phyloP scores from a whole-genome alignment of 176 grass and related monocot species.

The Oryza officinalis region DNA sequence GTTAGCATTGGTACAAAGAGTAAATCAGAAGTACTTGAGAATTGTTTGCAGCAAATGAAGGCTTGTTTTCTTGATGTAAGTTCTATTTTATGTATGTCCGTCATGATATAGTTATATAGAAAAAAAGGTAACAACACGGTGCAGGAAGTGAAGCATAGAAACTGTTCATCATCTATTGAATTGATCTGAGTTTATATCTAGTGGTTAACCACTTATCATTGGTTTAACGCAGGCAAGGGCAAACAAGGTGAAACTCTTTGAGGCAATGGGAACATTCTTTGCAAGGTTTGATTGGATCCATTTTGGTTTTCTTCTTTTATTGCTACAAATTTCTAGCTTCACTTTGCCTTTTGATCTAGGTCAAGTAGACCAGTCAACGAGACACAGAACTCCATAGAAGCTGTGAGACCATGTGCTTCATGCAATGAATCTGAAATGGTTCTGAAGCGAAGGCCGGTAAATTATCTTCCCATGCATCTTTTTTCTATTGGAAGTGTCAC shows the following conservation, averaged over 20 bases:
- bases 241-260: constrained; percentile 85
- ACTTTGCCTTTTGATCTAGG: constrained; percentile 46
- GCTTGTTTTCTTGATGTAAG: constrained; percentile 98
- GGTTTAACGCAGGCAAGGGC: constrained; percentile 59
- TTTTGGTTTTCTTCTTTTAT: constrained; percentile 24
- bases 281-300: constrained; percentile 54
- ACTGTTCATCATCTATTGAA: not conserved
- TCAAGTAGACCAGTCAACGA: constrained; percentile 66
- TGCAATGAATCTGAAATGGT: constrained; percentile 86
- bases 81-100: constrained; percentile 12
- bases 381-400: constrained; percentile 50
- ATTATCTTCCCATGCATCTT: constrained; percentile 29
- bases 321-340: constrained; percentile 24
- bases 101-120: not conserved
- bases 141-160: constrained; percentile 5
- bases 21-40: constrained; percentile 80
- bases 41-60: constrained; percentile 96
- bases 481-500: not conserved
- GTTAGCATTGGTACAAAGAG: constrained; percentile 92
- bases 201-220: constrained; percentile 27
- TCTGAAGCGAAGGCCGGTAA: constrained; percentile 63
- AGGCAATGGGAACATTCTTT: constrained; percentile 93
- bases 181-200: constrained; percentile 21
- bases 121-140: not conserved
- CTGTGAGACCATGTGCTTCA: constrained; percentile 69